phyloP scores from a whole-genome alignment of 176 grass and related monocot species.

The Tillandsia fasciculata region DNA sequence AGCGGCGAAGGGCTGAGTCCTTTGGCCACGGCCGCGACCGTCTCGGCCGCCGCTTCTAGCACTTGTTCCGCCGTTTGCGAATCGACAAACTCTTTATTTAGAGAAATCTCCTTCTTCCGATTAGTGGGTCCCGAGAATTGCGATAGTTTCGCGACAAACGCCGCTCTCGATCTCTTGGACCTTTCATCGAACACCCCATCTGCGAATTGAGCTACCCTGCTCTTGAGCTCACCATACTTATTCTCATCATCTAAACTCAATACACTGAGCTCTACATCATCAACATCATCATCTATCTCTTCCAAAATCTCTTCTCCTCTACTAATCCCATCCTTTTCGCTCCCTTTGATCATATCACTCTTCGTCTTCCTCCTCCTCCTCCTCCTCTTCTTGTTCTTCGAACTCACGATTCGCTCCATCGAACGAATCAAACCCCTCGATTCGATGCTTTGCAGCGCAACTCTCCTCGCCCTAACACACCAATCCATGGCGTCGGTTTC shows the following conservation, averaged over 20 bases:
- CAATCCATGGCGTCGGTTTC: slow-evolving; percentile 51
- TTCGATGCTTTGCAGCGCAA: slow-evolving; percentile 67
- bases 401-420: slow-evolving; percentile 47
- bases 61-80: slow-evolving; percentile 72
- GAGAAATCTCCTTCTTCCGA: slow-evolving; percentile 62
- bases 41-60: slow-evolving; percentile 44
- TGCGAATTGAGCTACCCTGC: slow-evolving; percentile 37
- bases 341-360: slow-evolving; percentile 19
- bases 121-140: slow-evolving; percentile 69
- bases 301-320: slow-evolving; percentile 7
- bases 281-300: slow-evolving; percentile 16
- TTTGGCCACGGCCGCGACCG: slow-evolving; percentile 45
- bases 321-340: slow-evolving; percentile 17
- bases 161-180: slow-evolving; percentile 43
- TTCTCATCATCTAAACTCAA: slow-evolving; percentile 17
- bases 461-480: slow-evolving; percentile 68
- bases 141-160: slow-evolving; percentile 60
- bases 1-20: slow-evolving; percentile 79
- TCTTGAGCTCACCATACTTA: slow-evolving; percentile 34
- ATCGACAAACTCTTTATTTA: slow-evolving; percentile 70
- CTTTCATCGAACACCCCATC: slow-evolving; percentile 80
- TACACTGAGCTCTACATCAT: slow-evolving; percentile 22
- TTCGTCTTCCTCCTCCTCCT: slow-evolving; percentile 39
- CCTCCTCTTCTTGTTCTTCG: slow-evolving; percentile 69
- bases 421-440: slow-evolving; percentile 41